Percentiles rank a stretch among this genome's conserved stretches.
Evolutionary conservation across 202 grass and related monocot genomes (phyloP).

Genomic region (Schoenoplectus tabernaemontani): DNA sequence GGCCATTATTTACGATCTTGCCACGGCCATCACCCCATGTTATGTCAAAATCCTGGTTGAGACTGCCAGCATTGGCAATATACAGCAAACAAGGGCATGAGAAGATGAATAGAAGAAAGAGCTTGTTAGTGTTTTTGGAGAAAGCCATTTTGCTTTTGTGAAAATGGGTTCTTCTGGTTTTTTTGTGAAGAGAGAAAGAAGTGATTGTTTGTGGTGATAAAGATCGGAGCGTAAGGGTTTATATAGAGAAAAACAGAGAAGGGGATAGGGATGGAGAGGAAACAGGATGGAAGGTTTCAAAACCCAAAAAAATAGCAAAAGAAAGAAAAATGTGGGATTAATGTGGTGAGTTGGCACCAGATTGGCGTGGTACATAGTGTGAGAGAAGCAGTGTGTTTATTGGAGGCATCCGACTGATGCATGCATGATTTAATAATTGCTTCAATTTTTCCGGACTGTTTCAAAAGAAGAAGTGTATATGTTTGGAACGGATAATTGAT

Average conservation of each 20-base stretch:
- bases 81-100: conserved; percentile 4
- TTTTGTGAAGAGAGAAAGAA: not conserved
- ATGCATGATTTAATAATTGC: not conserved
- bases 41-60: conserved; percentile 73
- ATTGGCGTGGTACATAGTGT: not conserved
- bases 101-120: not conserved
- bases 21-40: conserved; percentile 81
- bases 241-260: conserved; percentile 36
- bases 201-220: conserved; percentile 13
- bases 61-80: conserved; percentile 29
- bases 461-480: not conserved
- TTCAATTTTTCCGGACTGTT: not conserved
- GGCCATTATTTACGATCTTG: conserved; percentile 42
- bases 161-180: not conserved
- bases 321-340: not conserved
- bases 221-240: conserved; percentile 3
- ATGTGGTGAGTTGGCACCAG: conserved; percentile 61
- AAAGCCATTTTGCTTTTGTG: not conserved
- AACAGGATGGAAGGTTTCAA: not conserved
- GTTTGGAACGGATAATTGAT: not conserved
- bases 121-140: not conserved
- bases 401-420: not conserved
- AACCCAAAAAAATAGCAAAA: not conserved
- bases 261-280: conserved; percentile 8
- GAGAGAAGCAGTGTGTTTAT: conserved; percentile 20